Evolutionary conservation across 2,329 filamentous ascomycete species (phyloP), one percentile per base, ranked within the genome.

Genomic region (Colletotrichum sidae): DNA sequence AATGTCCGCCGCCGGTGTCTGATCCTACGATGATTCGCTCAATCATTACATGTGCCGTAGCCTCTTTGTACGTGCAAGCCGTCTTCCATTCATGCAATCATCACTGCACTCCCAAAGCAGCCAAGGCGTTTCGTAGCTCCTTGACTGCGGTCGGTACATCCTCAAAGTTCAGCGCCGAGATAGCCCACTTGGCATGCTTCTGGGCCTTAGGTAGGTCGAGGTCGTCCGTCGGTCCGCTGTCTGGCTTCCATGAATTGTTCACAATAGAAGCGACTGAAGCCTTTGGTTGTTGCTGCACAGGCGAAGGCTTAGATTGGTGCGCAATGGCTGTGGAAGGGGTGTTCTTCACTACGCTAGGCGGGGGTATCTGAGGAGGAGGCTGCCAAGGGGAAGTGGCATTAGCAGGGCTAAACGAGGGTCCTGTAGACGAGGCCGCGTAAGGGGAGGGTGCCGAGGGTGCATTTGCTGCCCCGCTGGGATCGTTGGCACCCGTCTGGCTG

Each of bases 141-240:
- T 90, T 90, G 5, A 98, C 90, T 0, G 96, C 96, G 0, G 96
- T 99, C 1, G 90, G 84, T 2, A 97, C 92, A 75, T 99, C 96
- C 71, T 99, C 96, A 77, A 99, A 99, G 72, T 97, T 97, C 52
- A 99, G 80, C 0, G 96, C 96, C 10, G 94, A 97, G 46, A 98
- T 97, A 0, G 96, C 96, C 93, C 93, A 99, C 72, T 93, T 94
- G 2, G 95, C 94, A 80, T 98, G 96, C 76, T 98, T 99, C 76
- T 97, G 94, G 5, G 96, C 95, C 71, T 90, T 86, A 41, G 88
- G 82, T 41, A 97, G 90, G 68, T 97, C 93, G 38, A 78, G 69
- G 8, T 70, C 67, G 44, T 70, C 68, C 4, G 55, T 59, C 8
- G 64, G 55, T 25, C 59, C 58, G 33, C 49, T 65, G 2, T 55